phyloP scores from a whole-genome alignment of 169 alveolate genomes.

The Eimeria nieschulzi region DNA sequence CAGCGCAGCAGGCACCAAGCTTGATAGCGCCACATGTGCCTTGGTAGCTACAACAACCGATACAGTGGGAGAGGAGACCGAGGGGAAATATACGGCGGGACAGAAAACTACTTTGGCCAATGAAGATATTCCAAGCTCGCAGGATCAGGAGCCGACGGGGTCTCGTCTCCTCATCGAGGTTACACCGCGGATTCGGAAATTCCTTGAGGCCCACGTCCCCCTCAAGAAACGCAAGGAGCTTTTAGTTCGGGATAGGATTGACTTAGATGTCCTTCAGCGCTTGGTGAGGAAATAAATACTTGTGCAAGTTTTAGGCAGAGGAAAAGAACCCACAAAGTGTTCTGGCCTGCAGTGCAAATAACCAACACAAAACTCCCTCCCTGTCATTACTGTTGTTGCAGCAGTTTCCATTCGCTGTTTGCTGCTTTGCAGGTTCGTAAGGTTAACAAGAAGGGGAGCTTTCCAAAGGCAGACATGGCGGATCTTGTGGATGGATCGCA shows the following conservation, averaged over 20 bases:
- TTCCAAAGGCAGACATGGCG: background rate
- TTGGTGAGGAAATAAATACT: background rate
- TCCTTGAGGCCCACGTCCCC: slow-evolving; percentile 8
- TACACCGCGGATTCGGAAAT: slow-evolving; percentile 42
- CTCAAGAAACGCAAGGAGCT: background rate
- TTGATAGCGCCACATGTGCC: background rate
- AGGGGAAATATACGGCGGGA: background rate
- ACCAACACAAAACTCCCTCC: no score
- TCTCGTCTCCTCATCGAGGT: slow-evolving; percentile 54
- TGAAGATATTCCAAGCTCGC: background rate
- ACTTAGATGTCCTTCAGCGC: slow-evolving; percentile 52
- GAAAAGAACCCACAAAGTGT: no score
- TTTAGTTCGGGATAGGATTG: background rate
- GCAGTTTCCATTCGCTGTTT: background rate
- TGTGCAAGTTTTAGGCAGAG: no score
- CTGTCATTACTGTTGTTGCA: no score
- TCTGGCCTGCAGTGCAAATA: no score
- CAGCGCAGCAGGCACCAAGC: background rate
- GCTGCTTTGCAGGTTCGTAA: background rate
- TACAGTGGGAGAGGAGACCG: background rate
- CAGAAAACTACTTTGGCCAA: no score
- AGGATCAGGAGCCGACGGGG: slow-evolving; percentile 11
- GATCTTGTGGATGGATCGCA: slow-evolving; percentile 66
- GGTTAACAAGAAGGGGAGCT: background rate
- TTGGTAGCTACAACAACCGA: no score